Conservation (phyloP, 805 yeast species). For the Saccharomyces cerevisiae region DNA sequence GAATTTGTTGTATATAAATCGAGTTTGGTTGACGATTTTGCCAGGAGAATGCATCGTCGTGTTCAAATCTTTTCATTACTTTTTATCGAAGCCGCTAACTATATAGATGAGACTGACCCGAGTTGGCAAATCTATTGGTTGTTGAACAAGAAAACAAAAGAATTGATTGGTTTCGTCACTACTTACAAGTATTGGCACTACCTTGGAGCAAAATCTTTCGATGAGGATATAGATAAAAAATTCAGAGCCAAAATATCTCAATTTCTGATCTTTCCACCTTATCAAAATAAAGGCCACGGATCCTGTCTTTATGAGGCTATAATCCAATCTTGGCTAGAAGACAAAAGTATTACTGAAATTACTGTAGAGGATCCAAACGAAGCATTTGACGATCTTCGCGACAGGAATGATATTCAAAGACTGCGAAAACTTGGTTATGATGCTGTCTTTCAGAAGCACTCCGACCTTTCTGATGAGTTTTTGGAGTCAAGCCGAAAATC, state of each 20-base stretch:
- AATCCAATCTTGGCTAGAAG: conserved; percentile 46
- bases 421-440: conserved; percentile 32
- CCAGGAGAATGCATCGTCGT: conserved; percentile 51
- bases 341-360: conserved; percentile 51
- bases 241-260: conserved; percentile 77
- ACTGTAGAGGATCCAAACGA: conserved; percentile 95
- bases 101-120: conserved; percentile 66
- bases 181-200: conserved; percentile 79
- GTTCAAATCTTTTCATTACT: conserved; percentile 73
- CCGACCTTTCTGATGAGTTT: conserved; percentile 33
- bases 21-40: conserved; percentile 25
- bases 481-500: conserved; percentile 30
- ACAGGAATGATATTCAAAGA: conserved; percentile 62
- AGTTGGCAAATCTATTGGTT: conserved; percentile 73
- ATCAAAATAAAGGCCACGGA: conserved; percentile 71
- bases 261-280: conserved; percentile 75
- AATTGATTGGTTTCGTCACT: conserved; percentile 71
- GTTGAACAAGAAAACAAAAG: conserved; percentile 30
- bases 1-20: conserved; percentile 44
- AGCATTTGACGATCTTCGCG: conserved; percentile 83
- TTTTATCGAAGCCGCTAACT: conserved; percentile 90
- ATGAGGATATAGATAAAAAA: conserved; percentile 29
- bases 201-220: conserved; percentile 46
- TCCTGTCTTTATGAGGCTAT: conserved; percentile 51
- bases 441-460: conserved; percentile 22